phyloP scores from a whole-genome alignment of 1,139 yeast species.

The Pichia inconspicua region DNA sequence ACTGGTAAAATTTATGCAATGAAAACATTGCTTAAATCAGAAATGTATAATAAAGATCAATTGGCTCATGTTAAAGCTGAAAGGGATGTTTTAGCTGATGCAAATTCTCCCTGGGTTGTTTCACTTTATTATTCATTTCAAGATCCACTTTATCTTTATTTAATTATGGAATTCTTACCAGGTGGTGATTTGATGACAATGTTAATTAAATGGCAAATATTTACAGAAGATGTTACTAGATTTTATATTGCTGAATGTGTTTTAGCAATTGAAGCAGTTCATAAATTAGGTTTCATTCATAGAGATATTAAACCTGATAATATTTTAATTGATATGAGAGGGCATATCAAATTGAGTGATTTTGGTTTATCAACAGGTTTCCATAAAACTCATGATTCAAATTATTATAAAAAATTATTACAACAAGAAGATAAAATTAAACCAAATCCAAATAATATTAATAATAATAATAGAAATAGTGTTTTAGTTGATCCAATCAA shows the following conservation, averaged over 20 bases:
- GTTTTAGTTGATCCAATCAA: slow-evolving; percentile 94
- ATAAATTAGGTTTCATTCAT: slow-evolving; percentile 71
- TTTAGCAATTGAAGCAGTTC: slow-evolving; percentile 75
- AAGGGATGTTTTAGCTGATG: slow-evolving; percentile 77
- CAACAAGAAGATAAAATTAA: slow-evolving; percentile 41
- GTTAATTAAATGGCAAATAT: slow-evolving; percentile 81
- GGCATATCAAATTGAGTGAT: slow-evolving; percentile 72
- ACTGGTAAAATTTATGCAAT: slow-evolving; percentile 81
- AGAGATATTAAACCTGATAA: slow-evolving; percentile 78
- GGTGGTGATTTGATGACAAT: slow-evolving; percentile 86
- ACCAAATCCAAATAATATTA: slow-evolving; percentile 24
- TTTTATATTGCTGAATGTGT: slow-evolving; percentile 87
- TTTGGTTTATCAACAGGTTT: slow-evolving; percentile 82
- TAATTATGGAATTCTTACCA: slow-evolving; percentile 79
- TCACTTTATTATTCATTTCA: slow-evolving; percentile 75
- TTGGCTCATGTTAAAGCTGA: slow-evolving; percentile 81
- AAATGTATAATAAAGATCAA: slow-evolving; percentile 79
- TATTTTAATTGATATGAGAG: slow-evolving; percentile 69
- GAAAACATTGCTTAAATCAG: slow-evolving; percentile 71
- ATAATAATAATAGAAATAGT: slow-evolving; percentile 47
- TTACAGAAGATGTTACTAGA: slow-evolving; percentile 76
- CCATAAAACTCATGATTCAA: slow-evolving; percentile 78
- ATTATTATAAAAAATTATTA: slow-evolving; percentile 62
- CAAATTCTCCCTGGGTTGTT: slow-evolving; percentile 85
- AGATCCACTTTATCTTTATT: slow-evolving; percentile 64